Conservation (phyloP, 2,329 filamentous ascomycete species). For the Trichocomaceae sp. region DNA sequence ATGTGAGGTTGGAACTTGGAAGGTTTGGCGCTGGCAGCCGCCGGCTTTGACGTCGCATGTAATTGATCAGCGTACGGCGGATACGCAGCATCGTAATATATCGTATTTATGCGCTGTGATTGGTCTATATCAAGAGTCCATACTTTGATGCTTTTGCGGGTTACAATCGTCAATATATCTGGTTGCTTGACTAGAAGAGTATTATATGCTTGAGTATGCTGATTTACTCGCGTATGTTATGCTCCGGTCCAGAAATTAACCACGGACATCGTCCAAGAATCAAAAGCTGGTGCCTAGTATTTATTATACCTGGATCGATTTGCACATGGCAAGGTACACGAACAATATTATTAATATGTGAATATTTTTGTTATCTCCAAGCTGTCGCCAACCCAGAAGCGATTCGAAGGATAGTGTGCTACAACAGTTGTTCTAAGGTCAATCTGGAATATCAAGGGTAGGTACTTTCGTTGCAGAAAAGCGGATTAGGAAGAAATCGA, state of each 20-base stretch:
- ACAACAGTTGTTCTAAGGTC: conserved; percentile 1
- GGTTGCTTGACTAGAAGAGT: background rate
- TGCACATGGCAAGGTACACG: background rate
- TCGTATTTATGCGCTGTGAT: background rate
- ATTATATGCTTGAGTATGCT: background rate
- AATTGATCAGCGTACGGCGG: background rate
- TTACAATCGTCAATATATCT: background rate
- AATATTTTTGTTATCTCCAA: background rate
- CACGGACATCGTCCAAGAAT: background rate
- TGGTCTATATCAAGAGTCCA: background rate
- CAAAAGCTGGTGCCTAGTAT: no score
- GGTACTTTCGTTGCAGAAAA: background rate
- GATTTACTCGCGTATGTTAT: background rate
- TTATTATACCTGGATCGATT: no score
- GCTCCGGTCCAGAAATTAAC: background rate
- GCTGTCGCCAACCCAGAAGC: conserved; percentile 1
- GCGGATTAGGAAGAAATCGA: background rate
- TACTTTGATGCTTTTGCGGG: background rate
- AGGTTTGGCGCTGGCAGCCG: conserved; percentile 1
- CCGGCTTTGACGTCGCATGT: background rate
- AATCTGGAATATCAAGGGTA: conserved; percentile 3
- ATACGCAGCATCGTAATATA: background rate
- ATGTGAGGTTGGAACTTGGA: conserved; percentile 7
- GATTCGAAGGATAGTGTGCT: conserved; percentile 1
- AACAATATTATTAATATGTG: background rate